Conservation (phyloP, 257 asterid genomes). For the Nicotiana paniculata region DNA sequence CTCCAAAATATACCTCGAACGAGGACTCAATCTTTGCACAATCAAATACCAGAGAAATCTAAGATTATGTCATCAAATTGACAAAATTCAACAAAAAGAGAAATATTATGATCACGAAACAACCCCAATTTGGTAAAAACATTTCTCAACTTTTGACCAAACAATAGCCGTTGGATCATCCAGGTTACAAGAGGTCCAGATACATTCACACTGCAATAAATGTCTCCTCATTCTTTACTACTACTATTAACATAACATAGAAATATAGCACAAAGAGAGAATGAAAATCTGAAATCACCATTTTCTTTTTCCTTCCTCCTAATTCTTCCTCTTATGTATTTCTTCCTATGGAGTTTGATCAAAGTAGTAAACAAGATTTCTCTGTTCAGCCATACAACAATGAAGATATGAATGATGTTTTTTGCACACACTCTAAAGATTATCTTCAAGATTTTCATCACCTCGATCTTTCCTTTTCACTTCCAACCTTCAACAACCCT, state of each 20-base stretch:
- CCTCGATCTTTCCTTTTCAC: slow-evolving; percentile 31
- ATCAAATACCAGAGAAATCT: not conserved
- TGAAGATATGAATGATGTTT: slow-evolving; percentile 27
- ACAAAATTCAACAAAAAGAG: not conserved
- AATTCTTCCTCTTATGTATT: not conserved
- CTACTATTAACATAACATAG: slow-evolving; percentile 5
- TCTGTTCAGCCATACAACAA: slow-evolving; percentile 11
- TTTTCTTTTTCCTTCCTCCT: not conserved
- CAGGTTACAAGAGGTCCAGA: slow-evolving; percentile 7
- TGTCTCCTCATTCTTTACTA: not conserved
- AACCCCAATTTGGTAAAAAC: not conserved
- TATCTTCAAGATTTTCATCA: slow-evolving; percentile 57
- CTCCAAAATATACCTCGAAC: not conserved
- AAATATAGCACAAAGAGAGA: not conserved
- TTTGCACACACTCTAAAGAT: slow-evolving; percentile 30
- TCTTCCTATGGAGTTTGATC: slow-evolving; percentile 19
- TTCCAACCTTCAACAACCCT: slow-evolving; percentile 11
- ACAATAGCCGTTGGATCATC: slow-evolving; percentile 13
- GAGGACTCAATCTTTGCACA: not conserved
- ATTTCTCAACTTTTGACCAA: not conserved
- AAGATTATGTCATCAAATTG: not conserved
- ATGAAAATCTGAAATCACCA: not conserved
- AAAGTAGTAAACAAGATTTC: not conserved
- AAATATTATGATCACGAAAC: not conserved
- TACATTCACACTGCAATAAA: slow-evolving; percentile 16